Evolutionary conservation across 345 rosid genomes (phyloP).

Genomic region (Salix koriyanagi): DNA sequence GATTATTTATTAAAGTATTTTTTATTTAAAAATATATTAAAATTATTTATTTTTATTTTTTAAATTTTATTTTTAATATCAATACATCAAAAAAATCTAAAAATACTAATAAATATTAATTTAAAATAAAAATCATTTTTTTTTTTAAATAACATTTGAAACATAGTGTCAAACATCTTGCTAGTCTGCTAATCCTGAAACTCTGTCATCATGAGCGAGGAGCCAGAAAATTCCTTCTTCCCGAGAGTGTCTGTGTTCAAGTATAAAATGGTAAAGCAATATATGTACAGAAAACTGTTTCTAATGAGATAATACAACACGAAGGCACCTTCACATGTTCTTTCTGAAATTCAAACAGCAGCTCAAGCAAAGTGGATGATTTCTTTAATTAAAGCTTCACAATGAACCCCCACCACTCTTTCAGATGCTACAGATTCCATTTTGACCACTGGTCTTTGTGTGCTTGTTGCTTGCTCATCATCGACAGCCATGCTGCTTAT

Average conservation of each 20-base stretch:
- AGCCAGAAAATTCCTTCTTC: background rate
- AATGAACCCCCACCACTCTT: background rate
- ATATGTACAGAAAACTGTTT: background rate
- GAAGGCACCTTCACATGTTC: background rate
- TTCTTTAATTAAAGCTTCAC: background rate
- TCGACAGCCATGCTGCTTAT: conserved; percentile 13
- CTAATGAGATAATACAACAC: background rate
- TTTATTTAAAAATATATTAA: no score
- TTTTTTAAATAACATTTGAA: no score
- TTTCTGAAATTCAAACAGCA: background rate
- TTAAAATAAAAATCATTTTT: background rate
- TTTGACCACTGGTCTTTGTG: background rate
- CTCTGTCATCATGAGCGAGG: no score
- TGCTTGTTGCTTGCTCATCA: background rate
- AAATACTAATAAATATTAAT: no score
- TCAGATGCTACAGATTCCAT: background rate
- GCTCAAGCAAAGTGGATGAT: background rate
- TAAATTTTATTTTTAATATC: no score
- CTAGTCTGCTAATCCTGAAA: no score
- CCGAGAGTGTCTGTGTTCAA: background rate
- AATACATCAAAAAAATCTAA: no score
- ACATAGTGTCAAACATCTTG: no score
- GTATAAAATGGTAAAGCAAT: background rate
- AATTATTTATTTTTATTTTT: no score
- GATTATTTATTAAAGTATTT: no score